Conservation (phyloP, 441 rosid genomes). For the Flueggea neowawraea region DNA sequence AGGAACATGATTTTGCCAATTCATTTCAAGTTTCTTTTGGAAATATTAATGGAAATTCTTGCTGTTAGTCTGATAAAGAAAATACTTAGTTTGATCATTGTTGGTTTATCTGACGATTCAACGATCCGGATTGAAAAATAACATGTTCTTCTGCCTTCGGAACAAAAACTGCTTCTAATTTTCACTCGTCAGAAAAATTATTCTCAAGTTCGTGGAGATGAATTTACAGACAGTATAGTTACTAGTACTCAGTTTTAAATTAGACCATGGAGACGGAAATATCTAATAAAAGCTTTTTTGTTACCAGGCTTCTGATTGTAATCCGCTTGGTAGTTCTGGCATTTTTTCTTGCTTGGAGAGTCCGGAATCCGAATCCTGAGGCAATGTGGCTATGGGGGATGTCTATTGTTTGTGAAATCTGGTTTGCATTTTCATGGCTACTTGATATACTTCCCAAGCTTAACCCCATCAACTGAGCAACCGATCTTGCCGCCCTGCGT, state of each 20-base stretch:
- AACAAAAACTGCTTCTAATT: too few species aligned
- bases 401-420: conserved; percentile 72
- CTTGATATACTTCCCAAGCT: conserved; percentile 76
- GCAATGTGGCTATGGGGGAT: conserved; percentile 90
- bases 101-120: too few species aligned
- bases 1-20: conserved; percentile 27
- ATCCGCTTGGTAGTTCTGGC: conserved; percentile 42
- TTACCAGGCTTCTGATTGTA: conserved; percentile 53
- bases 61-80: background rate
- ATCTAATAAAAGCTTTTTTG: too few species aligned
- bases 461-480: conserved; percentile 76
- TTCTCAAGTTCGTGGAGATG: too few species aligned
- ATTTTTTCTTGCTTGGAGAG: conserved; percentile 72
- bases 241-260: background rate
- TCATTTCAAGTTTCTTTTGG: background rate
- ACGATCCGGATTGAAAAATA: too few species aligned
- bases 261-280: too few species aligned
- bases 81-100: too few species aligned
- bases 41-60: background rate
- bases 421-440: conserved; percentile 94
- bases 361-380: conserved; percentile 65
- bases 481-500: conserved; percentile 60
- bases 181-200: too few species aligned
- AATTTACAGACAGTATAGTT: too few species aligned
- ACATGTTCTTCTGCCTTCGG: too few species aligned